Base-by-base conservation (phyloP, 208 protist species). In the Jaenimonas drosophilae region DNA sequence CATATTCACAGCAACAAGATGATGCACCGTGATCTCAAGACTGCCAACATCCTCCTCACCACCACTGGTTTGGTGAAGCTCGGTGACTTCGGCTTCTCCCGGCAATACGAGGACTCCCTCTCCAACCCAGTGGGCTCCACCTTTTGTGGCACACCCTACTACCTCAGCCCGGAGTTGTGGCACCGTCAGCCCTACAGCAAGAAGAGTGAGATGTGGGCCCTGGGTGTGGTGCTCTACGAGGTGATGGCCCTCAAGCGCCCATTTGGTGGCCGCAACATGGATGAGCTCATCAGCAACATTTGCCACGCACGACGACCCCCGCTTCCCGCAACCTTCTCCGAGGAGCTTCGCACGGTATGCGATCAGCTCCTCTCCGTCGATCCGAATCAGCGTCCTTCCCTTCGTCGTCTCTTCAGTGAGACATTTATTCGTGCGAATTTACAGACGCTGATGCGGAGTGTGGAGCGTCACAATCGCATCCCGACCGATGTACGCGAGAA, bases 141-240 rank as follows among this genome's bases (percentile, higher is more conserved):
- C 31, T 89, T 89, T 62, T 91, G 81, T 40, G 88, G 83, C 23
- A 90, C 82, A 21, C 87, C 91, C 5, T 93, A 95, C 50, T 97
- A 96, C 54, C 64, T 97, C 27, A 86, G 79, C 38, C 92, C 92
- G 1, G 89, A 97, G 70, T 59, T 97, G 26, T 96, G 83, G 71
- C 74, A 88, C 33, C 69, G 85, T 23, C 74, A 83, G 58, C 77
- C 80, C 32, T 97, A 96, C 71, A 94, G 91, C 65, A 81, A 92
- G 39, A 96, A 96, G 64, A 74, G 63, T 27, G 93, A 97, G 52
- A 88, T 96, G 69, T 97, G 93, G 93, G 70, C 84, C 0, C 60
- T 96, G 2, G 86, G 86, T 5, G 76, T 84, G 0, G 68, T 91
- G 21, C 61, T 94, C 26, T 94, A 91, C 50, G 86, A 94, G 40